Evolutionary conservation across 208 protist species (phyloP).

Genomic region (Leishmania gerbilli): DNA sequence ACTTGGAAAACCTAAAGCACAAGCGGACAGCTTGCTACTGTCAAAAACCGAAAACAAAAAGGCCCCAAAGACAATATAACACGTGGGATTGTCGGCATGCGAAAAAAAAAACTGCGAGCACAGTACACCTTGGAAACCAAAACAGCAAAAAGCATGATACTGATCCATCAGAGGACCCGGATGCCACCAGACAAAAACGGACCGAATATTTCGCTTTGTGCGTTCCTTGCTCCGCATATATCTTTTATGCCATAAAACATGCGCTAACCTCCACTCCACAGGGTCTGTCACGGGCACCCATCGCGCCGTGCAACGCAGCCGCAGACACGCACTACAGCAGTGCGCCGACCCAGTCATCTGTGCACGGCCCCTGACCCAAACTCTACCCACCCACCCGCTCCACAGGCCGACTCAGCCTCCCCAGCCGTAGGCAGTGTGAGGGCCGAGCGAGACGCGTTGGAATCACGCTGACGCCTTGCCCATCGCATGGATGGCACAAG

Average conservation of each 20-base stretch:
- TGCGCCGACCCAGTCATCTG: neutral
- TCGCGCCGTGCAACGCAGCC: neutral
- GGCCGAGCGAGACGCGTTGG: neutral
- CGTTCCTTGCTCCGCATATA: neutral
- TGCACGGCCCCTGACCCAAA: neutral
- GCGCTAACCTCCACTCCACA: neutral
- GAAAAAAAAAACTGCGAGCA: neutral
- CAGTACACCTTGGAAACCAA: no score
- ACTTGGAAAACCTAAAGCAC: neutral
- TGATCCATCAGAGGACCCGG: no score
- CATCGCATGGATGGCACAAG: neutral
- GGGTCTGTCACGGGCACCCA: neutral
- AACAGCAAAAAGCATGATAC: no score
- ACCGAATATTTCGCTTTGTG: no score
- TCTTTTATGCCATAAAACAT: neutral
- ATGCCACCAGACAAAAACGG: no score
- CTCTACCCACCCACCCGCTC: neutral
- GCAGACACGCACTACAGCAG: neutral
- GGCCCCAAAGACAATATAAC: no score
- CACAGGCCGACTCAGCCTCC: neutral
- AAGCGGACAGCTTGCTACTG: neutral
- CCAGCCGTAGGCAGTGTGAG: neutral
- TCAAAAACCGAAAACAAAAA: neutral
- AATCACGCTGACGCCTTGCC: neutral
- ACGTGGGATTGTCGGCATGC: neutral